phyloP scores from a whole-genome alignment of 352 stramenopile species.

The Pilasporangium apinafurcum region DNA sequence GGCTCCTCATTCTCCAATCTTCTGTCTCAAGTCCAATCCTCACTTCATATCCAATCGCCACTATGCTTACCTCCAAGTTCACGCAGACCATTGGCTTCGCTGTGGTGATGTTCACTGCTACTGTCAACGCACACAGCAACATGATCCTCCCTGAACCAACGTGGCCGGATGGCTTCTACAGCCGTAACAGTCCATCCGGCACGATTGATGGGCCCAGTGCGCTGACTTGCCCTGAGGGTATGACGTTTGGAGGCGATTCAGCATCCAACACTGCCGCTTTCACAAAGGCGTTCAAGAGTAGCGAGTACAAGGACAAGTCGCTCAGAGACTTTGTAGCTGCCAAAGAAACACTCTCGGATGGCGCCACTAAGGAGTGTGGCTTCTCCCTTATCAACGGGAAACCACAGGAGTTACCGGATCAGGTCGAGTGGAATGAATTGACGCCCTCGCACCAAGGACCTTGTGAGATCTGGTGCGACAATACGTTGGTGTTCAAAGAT shows the following conservation, averaged over 20 bases:
- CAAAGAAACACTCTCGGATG: not conserved
- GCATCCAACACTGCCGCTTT: constrained; percentile 1
- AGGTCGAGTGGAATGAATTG: constrained; percentile 6
- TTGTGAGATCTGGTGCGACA: constrained; percentile 27
- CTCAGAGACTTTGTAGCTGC: constrained; percentile 3
- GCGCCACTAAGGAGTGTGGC: constrained; percentile 1
- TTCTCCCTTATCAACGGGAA: not conserved
- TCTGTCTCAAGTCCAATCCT: too few relatives aligned
- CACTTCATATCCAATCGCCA: too few relatives aligned
- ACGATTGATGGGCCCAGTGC: not conserved
- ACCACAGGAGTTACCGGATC: not conserved
- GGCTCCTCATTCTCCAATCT: too few relatives aligned
- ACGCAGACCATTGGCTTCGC: constrained; percentile 16
- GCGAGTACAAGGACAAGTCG: not conserved
- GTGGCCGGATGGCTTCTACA: too few relatives aligned
- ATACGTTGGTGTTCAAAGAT: constrained; percentile 17
- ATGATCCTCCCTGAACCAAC: not conserved
- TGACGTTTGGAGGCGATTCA: not conserved
- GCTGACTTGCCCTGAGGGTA: not conserved
- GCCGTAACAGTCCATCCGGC: not conserved
- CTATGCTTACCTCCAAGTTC: constrained; percentile 25
- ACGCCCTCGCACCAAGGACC: constrained; percentile 17
- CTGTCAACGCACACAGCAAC: constrained; percentile 31
- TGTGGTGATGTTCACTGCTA: constrained; percentile 9
- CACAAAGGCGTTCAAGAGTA: constrained; percentile 1